These are phyloP conservation scores for Zea luxurians DNA, from an alignment of 176 grass and related monocot genomes.

Conservation along the genomic window DNA sequence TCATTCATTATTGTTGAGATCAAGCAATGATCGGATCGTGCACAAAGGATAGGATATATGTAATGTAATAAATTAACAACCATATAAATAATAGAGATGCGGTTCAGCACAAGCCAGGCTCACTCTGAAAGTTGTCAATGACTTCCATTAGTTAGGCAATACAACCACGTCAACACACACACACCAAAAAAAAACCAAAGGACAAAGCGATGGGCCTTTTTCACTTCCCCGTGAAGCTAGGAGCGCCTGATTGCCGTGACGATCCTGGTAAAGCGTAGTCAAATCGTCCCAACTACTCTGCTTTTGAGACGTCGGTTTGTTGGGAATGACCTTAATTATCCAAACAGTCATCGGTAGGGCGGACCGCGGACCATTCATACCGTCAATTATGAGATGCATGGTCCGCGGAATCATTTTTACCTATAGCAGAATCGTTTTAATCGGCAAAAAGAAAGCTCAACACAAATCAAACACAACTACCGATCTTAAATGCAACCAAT, in stretches of 20 bases:
- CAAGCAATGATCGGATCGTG: too few species aligned
- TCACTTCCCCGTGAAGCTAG: neutral
- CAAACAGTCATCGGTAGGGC: neutral
- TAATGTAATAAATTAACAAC: too few species aligned
- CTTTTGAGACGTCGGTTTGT: conserved; percentile 18
- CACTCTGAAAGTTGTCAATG: neutral
- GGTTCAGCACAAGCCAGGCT: neutral
- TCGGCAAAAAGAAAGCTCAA: too few species aligned
- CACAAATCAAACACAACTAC: too few species aligned
- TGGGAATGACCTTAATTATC: neutral
- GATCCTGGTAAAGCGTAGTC: neutral
- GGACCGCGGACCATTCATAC: too few species aligned
- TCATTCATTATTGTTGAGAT: too few species aligned
- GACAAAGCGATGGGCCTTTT: neutral
- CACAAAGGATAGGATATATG: too few species aligned
- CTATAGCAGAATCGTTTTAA: too few species aligned
- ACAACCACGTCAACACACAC: neutral
- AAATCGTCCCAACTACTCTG: neutral
- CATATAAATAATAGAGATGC: neutral
- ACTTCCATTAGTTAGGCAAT: neutral
- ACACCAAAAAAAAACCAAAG: too few species aligned
- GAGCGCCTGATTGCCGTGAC: conserved; percentile 27
- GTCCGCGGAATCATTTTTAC: too few species aligned
- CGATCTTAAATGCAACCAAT: too few species aligned
- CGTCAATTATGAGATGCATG: too few species aligned